A percentile compares a stretch with the other conserved stretches of the same genome.
Evolutionary conservation across 441 rosid species (phyloP).

Genomic region (Corymbia calophylla): DNA sequence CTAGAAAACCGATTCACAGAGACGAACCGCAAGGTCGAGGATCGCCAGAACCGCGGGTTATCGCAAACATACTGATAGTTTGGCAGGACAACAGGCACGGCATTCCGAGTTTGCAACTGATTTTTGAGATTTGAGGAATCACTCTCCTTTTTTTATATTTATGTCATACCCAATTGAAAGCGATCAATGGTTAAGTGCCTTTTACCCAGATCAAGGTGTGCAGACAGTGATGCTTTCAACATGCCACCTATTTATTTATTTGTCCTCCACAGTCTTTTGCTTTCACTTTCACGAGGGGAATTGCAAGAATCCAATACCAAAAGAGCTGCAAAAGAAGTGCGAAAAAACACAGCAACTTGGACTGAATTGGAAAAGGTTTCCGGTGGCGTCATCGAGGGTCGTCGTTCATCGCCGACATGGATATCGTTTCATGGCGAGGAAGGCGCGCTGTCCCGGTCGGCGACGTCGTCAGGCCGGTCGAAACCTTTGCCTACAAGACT

Average conservation of each 20-base stretch:
- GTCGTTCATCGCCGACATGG: background rate
- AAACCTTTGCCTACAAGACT: constrained; percentile 91
- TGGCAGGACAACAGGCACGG: background rate
- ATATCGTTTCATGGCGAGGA: background rate
- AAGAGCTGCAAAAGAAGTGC: background rate
- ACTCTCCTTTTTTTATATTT: background rate
- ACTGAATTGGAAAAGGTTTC: background rate
- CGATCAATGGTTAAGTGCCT: background rate
- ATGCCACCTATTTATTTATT: background rate
- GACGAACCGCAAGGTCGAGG: background rate
- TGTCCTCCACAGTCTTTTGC: background rate
- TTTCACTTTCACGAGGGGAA: background rate
- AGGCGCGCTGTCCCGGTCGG: background rate
- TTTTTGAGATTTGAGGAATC: background rate
- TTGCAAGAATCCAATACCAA: background rate
- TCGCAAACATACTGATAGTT: background rate
- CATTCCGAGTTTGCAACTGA: background rate
- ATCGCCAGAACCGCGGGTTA: background rate
- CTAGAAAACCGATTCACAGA: background rate
- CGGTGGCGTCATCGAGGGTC: background rate
- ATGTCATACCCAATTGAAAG: background rate
- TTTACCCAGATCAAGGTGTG: background rate
- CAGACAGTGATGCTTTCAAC: background rate
- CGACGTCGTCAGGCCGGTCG: constrained; percentile 23
- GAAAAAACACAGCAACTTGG: background rate